Percentiles rank a stretch among this genome's conserved stretches.
Evolutionary conservation across 768 basidiomycete genomes (phyloP).

Genomic region (Suillus paluster): DNA sequence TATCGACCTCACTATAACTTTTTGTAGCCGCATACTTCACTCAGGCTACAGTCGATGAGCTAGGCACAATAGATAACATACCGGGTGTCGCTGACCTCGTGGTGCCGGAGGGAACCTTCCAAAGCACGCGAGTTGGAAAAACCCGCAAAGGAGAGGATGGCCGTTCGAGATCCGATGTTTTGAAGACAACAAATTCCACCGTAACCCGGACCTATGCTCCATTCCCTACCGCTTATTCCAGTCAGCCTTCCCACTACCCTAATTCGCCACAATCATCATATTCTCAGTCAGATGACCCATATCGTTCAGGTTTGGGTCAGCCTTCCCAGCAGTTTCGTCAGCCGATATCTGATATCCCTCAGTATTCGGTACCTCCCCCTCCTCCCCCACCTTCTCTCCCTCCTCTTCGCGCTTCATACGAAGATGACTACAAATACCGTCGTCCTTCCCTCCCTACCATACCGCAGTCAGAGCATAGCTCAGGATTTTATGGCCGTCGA

Average conservation of each 20-base stretch:
- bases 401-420: constrained; percentile 27
- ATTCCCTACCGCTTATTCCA: constrained; percentile 40
- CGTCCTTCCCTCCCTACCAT: constrained; percentile 33
- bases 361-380: constrained; percentile 32
- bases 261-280: constrained; percentile 25
- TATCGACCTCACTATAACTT: background rate
- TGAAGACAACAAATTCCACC: constrained; percentile 32
- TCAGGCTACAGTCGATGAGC: constrained; percentile 70
- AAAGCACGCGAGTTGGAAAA: constrained; percentile 65
- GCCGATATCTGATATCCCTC: constrained; percentile 26
- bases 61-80: constrained; percentile 74
- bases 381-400: constrained; percentile 31
- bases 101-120: constrained; percentile 72
- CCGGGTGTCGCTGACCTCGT: constrained; percentile 57
- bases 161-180: constrained; percentile 34
- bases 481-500: constrained; percentile 9
- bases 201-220: constrained; percentile 46
- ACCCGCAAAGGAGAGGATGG: constrained; percentile 48
- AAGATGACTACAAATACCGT: constrained; percentile 38
- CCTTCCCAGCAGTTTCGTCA: constrained; percentile 27
- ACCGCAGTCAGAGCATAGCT: constrained; percentile 14
- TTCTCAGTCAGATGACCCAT: constrained; percentile 24
- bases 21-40: constrained; percentile 81
- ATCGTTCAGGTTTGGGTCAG: constrained; percentile 23
- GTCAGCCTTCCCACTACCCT: constrained; percentile 29